These are phyloP conservation scores for Backusella liffmaniae DNA, from an alignment of 192 early-diverging fungal species.

Conservation along the genomic window DNA sequence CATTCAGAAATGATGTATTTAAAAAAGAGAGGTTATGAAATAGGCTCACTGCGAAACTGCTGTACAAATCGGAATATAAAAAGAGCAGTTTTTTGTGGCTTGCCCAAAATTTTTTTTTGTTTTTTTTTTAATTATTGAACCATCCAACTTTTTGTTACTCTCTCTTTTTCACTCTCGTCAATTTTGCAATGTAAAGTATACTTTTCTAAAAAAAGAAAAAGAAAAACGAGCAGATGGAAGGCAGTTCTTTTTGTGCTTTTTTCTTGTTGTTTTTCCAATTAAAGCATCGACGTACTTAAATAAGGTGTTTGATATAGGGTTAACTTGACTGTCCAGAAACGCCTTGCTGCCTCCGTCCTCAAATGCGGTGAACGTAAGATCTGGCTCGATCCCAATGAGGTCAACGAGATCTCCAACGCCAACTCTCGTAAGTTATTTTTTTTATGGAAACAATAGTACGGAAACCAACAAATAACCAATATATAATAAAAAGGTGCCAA, in stretches of 20 bases:
- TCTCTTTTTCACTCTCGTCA: background rate
- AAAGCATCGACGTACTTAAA: background rate
- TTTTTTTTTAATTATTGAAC: slow-evolving; percentile 36
- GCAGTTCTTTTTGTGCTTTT: too few species aligned
- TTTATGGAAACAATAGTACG: background rate
- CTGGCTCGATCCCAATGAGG: slow-evolving; percentile 98
- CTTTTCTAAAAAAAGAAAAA: background rate
- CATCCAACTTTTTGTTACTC: background rate
- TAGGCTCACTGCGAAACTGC: background rate
- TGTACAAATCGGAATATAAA: background rate
- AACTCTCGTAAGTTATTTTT: slow-evolving; percentile 89
- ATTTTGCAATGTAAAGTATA: slow-evolving; percentile 5
- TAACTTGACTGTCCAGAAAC: slow-evolving; percentile 87
- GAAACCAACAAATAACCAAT: background rate
- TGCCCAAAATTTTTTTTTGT: background rate
- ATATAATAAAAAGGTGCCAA: slow-evolving; percentile 71
- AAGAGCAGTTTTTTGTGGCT: background rate
- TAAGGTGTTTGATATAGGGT: slow-evolving; percentile 44
- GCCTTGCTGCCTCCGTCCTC: slow-evolving; percentile 94
- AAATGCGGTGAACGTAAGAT: slow-evolving; percentile 98
- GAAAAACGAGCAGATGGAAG: background rate
- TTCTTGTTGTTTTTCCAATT: too few species aligned
- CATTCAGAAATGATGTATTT: too few species aligned
- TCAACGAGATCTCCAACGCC: slow-evolving; percentile 91
- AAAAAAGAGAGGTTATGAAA: too few species aligned